Evolutionary conservation across 257 asterid species (phyloP), one percentile per base, ranked within the genome.

Genomic region (Ocimum tenuiflorum): DNA sequence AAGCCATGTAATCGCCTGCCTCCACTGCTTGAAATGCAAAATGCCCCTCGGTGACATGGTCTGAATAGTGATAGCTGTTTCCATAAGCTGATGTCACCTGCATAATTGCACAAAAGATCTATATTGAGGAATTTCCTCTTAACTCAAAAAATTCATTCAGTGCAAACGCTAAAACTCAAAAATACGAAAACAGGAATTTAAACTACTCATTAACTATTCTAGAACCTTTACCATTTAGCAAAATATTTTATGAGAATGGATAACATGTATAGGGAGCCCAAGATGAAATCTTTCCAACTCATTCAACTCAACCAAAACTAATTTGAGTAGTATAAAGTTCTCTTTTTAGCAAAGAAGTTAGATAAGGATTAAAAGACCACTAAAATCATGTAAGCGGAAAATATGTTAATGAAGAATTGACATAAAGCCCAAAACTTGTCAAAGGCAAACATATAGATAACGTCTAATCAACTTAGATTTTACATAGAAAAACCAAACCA

Each of bases 1-100:
- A 92, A 67, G 99, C 84, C 94, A 86, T 78, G 76, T 89, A 89
- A 12, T 87, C 95, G 51, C 97, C 99, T 19, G 92, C 78, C 78
- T 92, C 95, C 0, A 77, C 76, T 43, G 97, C 75, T 76, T 87
- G 96, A 74, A 85, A 92, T 22, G 95, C 90, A 77, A 84, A 92
- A 71, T 89, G 76, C 64, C 99, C 99, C 63, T 85, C 84, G 2
- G 75, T 76, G 15, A 89, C 99, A 80, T 84, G 86, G 50, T 92
- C 97, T 0, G 88, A 71, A 54, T 84, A 70, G 77, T 92, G 98
- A 77, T 87, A 87, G 79, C 77, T 89, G 79, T 83, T 84, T 54
- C 96, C 98, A 73, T 80, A 66, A 18, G 94, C 63, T 8, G 98
- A 92, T 45, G 96, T 87, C 69, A 92, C 98, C 98, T 91, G 70